Conservation (phyloP, 2,329 filamentous ascomycete genomes). For the Cladobotryum protrusum region DNA sequence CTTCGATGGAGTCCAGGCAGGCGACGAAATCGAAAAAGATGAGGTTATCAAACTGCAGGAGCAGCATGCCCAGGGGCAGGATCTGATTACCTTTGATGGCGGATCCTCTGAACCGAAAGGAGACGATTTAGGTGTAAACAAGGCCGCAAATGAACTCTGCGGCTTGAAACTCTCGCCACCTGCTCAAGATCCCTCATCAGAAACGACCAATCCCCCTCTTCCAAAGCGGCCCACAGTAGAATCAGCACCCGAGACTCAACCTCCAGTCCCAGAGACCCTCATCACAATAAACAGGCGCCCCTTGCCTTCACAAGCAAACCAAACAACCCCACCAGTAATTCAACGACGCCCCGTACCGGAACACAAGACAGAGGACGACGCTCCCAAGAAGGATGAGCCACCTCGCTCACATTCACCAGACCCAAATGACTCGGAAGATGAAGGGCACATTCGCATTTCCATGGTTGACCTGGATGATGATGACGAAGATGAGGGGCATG, state of each 20-base stretch:
- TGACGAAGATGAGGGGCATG: constrained; percentile 10
- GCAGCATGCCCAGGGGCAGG: constrained; percentile 22
- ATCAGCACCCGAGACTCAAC: background rate
- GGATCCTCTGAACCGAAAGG: background rate
- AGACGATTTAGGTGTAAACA: background rate
- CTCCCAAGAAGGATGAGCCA: constrained; percentile 4
- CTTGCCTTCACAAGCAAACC: background rate
- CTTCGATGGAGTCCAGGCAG: constrained; percentile 41
- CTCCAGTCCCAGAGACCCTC: background rate
- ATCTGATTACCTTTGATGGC: constrained; percentile 25
- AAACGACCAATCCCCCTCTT: constrained; percentile 13
- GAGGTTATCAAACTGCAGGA: constrained; percentile 43
- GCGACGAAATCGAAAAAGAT: constrained; percentile 45
- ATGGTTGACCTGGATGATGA: constrained; percentile 33
- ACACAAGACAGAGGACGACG: constrained; percentile 1
- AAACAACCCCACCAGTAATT: background rate
- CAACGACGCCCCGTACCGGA: constrained; percentile 6
- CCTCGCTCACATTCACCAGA: constrained; percentile 21
- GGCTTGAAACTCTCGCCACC: constrained; percentile 25
- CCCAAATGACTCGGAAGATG: constrained; percentile 26
- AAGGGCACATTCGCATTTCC: constrained; percentile 29
- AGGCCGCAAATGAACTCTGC: constrained; percentile 20
- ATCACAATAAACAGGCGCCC: background rate
- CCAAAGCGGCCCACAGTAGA: constrained; percentile 3
- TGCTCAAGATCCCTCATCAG: constrained; percentile 15